These are phyloP conservation scores for Saccharomycopsis phalli DNA, from an alignment of 1,139 yeast genomes.

Conservation along the genomic window DNA sequence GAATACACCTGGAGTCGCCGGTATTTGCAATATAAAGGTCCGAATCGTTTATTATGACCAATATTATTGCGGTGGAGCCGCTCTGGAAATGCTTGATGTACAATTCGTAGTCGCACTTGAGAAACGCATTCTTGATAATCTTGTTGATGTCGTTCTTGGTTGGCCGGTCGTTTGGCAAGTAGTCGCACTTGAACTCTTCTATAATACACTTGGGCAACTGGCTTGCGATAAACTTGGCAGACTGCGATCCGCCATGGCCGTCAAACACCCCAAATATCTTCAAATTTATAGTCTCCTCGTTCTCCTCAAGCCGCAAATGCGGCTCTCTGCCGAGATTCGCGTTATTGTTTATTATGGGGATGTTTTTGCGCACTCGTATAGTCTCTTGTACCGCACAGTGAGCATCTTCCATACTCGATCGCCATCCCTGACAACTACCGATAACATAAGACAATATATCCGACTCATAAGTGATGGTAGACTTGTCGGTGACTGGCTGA, in stretches of 20 bases:
- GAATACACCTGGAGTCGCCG: slow-evolving; percentile 66
- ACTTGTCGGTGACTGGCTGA: slow-evolving; percentile 66
- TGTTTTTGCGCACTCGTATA: slow-evolving; percentile 18
- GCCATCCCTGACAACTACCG: slow-evolving; percentile 75
- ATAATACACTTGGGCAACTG: slow-evolving; percentile 33
- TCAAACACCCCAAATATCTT: slow-evolving; percentile 69
- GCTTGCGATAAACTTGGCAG: slow-evolving; percentile 49
- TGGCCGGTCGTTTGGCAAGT: slow-evolving; percentile 11
- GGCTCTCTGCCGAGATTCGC: slow-evolving; percentile 10
- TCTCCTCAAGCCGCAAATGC: slow-evolving; percentile 13
- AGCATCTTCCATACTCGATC: slow-evolving; percentile 73
- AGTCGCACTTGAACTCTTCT: slow-evolving; percentile 25
- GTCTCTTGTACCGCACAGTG: slow-evolving; percentile 35
- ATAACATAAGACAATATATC: slow-evolving; percentile 46
- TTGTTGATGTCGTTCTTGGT: slow-evolving; percentile 10
- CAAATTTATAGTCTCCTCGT: slow-evolving; percentile 28
- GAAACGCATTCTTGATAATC: slow-evolving; percentile 45
- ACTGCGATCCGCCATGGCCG: slow-evolving; percentile 68
- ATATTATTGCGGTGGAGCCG: slow-evolving; percentile 63
- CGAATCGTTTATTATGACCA: slow-evolving; percentile 40
- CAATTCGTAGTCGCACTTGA: slow-evolving; percentile 48
- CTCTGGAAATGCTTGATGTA: slow-evolving; percentile 41
- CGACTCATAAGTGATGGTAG: slow-evolving; percentile 39
- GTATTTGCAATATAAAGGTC: slow-evolving; percentile 51
- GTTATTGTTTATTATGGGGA: slow-evolving; percentile 13